These are phyloP conservation scores for Podospora anserina DNA, from an alignment of 495 filamentous ascomycete genomes.

Conservation along the genomic window DNA sequence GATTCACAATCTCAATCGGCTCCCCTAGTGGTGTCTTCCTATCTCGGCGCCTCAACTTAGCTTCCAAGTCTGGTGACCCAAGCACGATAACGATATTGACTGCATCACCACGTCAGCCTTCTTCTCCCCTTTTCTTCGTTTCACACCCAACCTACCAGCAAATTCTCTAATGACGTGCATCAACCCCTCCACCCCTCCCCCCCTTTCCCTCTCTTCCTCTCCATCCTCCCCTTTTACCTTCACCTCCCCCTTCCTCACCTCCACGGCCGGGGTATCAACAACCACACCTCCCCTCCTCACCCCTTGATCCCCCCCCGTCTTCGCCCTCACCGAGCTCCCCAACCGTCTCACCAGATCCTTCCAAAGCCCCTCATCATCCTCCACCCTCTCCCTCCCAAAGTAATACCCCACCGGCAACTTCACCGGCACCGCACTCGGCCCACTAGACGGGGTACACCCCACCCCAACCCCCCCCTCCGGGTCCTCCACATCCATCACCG, in stretches of 20 bases:
- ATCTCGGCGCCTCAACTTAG: slow-evolving; percentile 67
- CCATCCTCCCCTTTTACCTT: slow-evolving; percentile 58
- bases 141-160: slow-evolving; percentile 51
- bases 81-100: slow-evolving; percentile 79
- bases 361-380: slow-evolving; percentile 70
- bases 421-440: slow-evolving; percentile 80
- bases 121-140: neutral
- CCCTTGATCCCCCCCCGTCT: slow-evolving; percentile 72
- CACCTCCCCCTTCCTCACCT: slow-evolving; percentile 46
- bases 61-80: slow-evolving; percentile 78
- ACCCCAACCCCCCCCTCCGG: slow-evolving; percentile 81
- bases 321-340: slow-evolving; percentile 72
- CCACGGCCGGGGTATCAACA: slow-evolving; percentile 75
- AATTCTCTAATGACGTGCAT: slow-evolving; percentile 86
- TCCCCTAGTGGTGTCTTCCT: slow-evolving; percentile 60
- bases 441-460: slow-evolving; percentile 80
- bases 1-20: slow-evolving; percentile 65
- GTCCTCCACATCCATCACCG: slow-evolving; percentile 70
- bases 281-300: slow-evolving; percentile 72
- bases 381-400: slow-evolving; percentile 70
- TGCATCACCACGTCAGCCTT: slow-evolving; percentile 18
- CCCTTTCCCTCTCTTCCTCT: slow-evolving; percentile 42
- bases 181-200: slow-evolving; percentile 65
- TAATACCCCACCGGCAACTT: slow-evolving; percentile 93
- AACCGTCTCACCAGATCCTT: slow-evolving; percentile 71